Evolutionary conservation across 1,284 basidiomycete species (phyloP).

Genomic region (Butyriboletus appendiculatus): DNA sequence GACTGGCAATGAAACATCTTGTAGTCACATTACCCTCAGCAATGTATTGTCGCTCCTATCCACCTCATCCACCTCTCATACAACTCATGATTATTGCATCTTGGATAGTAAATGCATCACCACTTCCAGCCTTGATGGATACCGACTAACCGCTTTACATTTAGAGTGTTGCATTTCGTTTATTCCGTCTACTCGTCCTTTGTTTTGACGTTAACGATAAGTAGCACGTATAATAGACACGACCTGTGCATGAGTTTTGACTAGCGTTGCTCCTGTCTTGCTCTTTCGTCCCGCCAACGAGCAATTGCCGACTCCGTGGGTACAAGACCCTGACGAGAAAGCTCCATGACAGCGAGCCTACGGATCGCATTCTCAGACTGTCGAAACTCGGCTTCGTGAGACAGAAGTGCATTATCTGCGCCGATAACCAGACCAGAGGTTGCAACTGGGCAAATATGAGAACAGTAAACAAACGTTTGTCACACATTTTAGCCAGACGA

Average conservation of each 20-base stretch:
- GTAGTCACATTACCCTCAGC: conserved; percentile 11
- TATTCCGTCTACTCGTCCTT: background rate
- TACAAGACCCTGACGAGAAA: conserved; percentile 72
- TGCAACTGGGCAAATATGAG: conserved; percentile 41
- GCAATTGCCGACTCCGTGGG: conserved; percentile 83
- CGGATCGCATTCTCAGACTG: conserved; percentile 68
- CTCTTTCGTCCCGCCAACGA: conserved; percentile 66
- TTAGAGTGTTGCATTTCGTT: conserved; percentile 22
- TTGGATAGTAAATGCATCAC: conserved; percentile 6
- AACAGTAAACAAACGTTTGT: background rate
- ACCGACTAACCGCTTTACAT: conserved; percentile 1
- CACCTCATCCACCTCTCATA: background rate
- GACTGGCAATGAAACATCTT: conserved; percentile 27
- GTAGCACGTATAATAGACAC: conserved; percentile 12
- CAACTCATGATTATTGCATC: conserved; percentile 11
- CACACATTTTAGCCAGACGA: conserved; percentile 1
- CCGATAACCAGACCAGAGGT: conserved; percentile 73
- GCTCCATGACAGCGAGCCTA: conserved; percentile 71
- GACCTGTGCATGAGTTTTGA: conserved; percentile 5
- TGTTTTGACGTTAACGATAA: conserved; percentile 6
- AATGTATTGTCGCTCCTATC: conserved; percentile 15
- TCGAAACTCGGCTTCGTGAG: conserved; percentile 68
- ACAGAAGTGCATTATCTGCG: conserved; percentile 74
- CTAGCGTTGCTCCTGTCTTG: conserved; percentile 12
- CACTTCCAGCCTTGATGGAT: conserved; percentile 1